Evolutionary conservation across 1,139 yeast species (phyloP).

Genomic region (Pneumocystis wakefieldiae): DNA sequence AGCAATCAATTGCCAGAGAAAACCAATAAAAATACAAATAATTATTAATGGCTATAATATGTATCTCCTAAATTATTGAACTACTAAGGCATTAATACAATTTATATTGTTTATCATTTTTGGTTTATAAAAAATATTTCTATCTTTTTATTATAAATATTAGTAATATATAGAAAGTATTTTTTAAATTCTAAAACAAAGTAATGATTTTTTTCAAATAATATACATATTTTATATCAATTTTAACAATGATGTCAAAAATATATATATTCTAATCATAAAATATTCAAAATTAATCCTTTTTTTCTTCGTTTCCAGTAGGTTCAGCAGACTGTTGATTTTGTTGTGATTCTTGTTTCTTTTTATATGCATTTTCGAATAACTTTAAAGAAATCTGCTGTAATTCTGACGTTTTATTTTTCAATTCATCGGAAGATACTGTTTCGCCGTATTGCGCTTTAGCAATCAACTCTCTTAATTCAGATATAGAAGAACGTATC

Average conservation of each 20-base stretch:
- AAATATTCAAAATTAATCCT: background rate
- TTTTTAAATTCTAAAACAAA: background rate
- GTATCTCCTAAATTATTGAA: too few species aligned
- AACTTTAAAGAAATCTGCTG: constrained; percentile 84
- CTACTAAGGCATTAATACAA: too few species aligned
- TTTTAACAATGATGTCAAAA: background rate
- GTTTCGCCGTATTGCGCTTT: constrained; percentile 78
- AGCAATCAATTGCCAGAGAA: background rate
- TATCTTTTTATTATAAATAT: background rate
- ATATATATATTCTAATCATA: background rate
- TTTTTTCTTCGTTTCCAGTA: background rate
- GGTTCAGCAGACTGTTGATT: background rate
- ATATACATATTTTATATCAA: background rate
- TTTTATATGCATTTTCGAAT: constrained; percentile 92
- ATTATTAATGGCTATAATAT: background rate
- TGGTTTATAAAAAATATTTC: too few species aligned
- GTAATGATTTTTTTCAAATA: background rate
- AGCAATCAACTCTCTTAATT: constrained; percentile 78
- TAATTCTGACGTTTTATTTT: constrained; percentile 86
- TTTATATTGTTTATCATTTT: too few species aligned
- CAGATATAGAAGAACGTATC: constrained; percentile 60
- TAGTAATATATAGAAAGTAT: background rate
- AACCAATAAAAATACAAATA: background rate
- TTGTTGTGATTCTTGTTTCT: constrained; percentile 25
- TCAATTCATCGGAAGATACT: constrained; percentile 68